Percentiles rank a stretch among this genome's conserved stretches.
Evolutionary conservation across 331 rosid species (phyloP).

Genomic region (Pyrus hybrid): DNA sequence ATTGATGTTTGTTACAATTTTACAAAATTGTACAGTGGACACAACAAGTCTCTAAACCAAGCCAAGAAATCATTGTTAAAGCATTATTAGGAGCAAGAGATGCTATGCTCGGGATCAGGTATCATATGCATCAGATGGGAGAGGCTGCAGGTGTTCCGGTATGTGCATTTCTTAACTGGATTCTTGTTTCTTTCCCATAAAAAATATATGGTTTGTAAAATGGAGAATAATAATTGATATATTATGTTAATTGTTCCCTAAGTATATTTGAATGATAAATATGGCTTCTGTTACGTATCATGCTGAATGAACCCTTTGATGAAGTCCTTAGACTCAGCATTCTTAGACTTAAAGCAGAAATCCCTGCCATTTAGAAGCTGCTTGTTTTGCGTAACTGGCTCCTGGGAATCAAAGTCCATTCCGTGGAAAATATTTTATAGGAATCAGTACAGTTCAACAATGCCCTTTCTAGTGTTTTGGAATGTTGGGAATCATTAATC

Average conservation of each 20-base stretch:
- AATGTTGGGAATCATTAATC: neutral
- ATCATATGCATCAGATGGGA: slow-evolving; percentile 79
- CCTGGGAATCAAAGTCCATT: neutral
- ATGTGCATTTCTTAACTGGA: slow-evolving; percentile 22
- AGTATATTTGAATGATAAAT: neutral
- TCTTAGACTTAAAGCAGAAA: neutral
- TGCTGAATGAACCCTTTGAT: neutral
- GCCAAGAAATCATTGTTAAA: slow-evolving; percentile 43
- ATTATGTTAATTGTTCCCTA: neutral
- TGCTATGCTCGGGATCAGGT: slow-evolving; percentile 73
- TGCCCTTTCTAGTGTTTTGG: neutral
- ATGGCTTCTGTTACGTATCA: neutral
- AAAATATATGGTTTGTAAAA: neutral
- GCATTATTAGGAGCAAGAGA: slow-evolving; percentile 76
- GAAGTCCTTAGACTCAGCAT: neutral
- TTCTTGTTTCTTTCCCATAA: neutral
- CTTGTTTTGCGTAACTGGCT: neutral
- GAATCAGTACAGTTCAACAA: neutral
- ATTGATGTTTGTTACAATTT: slow-evolving; percentile 20
- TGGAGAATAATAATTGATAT: neutral
- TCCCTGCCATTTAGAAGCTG: neutral
- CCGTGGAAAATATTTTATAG: neutral
- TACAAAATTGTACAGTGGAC: slow-evolving; percentile 61
- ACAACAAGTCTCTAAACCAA: slow-evolving; percentile 57
- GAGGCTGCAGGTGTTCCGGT: slow-evolving; percentile 97